Percentiles rank a stretch among this genome's conserved stretches.
These are phyloP conservation scores for Peronospora belbahrii DNA, from an alignment of 352 stramenopile genomes.

Conservation along the genomic window DNA sequence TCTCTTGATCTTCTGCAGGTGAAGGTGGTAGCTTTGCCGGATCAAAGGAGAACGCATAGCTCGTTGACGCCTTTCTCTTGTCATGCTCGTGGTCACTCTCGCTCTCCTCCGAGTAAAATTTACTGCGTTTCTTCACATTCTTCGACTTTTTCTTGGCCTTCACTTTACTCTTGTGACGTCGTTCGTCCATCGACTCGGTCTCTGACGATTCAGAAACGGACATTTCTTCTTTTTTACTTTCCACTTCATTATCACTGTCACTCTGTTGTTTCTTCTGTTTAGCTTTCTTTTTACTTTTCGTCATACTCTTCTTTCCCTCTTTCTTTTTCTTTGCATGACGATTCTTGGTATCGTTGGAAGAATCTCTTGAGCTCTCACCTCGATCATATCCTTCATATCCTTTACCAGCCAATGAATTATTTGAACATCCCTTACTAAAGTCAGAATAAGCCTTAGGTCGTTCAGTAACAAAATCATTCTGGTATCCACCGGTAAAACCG, in stretches of 20 bases:
- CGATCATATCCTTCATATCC: constrained; percentile 2
- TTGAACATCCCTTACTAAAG: constrained; percentile 6
- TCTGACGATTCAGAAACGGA: constrained; percentile 21
- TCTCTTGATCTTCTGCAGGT: constrained; percentile 17
- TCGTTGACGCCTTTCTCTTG: constrained; percentile 16
- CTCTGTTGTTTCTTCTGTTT: constrained; percentile 28
- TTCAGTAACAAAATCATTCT: constrained; percentile 70
- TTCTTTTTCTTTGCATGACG: constrained; percentile 39
- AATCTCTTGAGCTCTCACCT: not conserved
- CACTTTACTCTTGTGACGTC: constrained; percentile 17
- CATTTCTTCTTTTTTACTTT: constrained; percentile 15
- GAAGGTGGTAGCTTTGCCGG: constrained; percentile 37
- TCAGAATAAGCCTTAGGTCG: constrained; percentile 51
- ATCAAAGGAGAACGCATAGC: constrained; percentile 48
- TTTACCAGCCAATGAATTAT: not conserved
- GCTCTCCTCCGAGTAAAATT: constrained; percentile 35
- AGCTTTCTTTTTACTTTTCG: constrained; percentile 27
- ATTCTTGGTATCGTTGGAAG: constrained; percentile 5
- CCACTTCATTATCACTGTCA: constrained; percentile 11
- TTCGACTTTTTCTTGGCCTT: constrained; percentile 32
- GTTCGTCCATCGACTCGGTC: constrained; percentile 25
- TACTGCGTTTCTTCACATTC: constrained; percentile 24
- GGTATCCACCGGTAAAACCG: constrained; percentile 31
- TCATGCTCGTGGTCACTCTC: constrained; percentile 24
- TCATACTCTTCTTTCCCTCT: constrained; percentile 31